Conservation (phyloP, 1,284 basidiomycete genomes). For the Boletus smithii region DNA sequence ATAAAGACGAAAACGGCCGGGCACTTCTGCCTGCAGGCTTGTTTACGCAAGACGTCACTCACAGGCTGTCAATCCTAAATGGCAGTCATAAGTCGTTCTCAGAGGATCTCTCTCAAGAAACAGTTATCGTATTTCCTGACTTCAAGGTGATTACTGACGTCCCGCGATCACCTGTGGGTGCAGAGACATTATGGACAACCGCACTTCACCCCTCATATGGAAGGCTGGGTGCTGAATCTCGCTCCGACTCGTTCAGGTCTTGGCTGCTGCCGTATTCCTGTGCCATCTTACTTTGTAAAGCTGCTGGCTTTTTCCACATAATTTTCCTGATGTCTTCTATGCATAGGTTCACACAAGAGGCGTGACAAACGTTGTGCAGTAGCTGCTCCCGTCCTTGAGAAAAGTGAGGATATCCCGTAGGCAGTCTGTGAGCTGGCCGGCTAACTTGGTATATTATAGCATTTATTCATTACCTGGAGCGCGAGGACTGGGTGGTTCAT, state of each 20-base stretch:
- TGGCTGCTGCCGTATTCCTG: conserved; percentile 76
- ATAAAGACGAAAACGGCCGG: conserved; percentile 17
- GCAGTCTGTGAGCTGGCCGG: not conserved
- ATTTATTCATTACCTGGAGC: conserved; percentile 57
- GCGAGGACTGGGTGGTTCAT: conserved; percentile 71
- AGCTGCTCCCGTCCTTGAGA: conserved; percentile 79
- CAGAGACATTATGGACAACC: conserved; percentile 62
- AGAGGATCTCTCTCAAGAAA: conserved; percentile 58
- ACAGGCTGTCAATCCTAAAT: conserved; percentile 71
- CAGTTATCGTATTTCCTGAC: conserved; percentile 86
- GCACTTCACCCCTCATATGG: conserved; percentile 58
- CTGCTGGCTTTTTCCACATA: not conserved
- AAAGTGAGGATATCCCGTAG: conserved; percentile 41
- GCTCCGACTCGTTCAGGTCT: conserved; percentile 52
- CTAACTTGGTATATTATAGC: conserved; percentile 39
- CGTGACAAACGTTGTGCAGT: conserved; percentile 89
- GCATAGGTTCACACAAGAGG: conserved; percentile 83
- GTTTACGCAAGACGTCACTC: conserved; percentile 52
- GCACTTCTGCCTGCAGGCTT: conserved; percentile 45
- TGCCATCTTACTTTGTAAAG: conserved; percentile 77
- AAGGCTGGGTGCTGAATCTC: conserved; percentile 40
- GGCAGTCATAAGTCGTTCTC: conserved; percentile 72
- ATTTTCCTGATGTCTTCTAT: conserved; percentile 7
- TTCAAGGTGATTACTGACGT: conserved; percentile 79
- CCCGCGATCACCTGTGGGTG: conserved; percentile 58